phyloP scores from a whole-genome alignment of 345 rosid genomes.

The Hirschfeldia incana region DNA sequence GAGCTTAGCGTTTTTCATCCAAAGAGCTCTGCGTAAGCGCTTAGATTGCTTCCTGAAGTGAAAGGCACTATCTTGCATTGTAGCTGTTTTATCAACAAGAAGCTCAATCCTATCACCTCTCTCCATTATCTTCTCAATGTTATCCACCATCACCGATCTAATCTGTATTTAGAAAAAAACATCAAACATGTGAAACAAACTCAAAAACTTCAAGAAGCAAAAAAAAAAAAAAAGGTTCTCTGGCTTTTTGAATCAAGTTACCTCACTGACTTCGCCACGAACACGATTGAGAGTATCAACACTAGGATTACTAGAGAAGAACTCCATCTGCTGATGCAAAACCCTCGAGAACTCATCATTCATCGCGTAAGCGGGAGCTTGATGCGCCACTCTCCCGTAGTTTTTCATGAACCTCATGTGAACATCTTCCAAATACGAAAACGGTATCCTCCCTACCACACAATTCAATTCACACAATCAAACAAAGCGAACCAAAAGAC shows the following conservation, averaged over 20 bases:
- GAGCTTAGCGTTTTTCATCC: constrained; percentile 98
- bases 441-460: constrained; percentile 83
- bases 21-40: constrained; percentile 82
- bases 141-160: constrained; percentile 92
- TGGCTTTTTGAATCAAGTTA: neutral
- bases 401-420: constrained; percentile 98
- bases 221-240: neutral
- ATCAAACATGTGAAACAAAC: too few relatives aligned
- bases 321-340: constrained; percentile 98
- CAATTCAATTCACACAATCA: neutral
- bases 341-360: constrained; percentile 99
- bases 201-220: neutral
- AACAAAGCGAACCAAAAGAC: neutral
- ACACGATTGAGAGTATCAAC: constrained; percentile 91
- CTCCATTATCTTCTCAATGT: constrained; percentile 94
- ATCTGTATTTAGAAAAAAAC: constrained; percentile 44
- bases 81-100: constrained; percentile 93
- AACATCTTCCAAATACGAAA: constrained; percentile 94
- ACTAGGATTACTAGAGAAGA: constrained; percentile 88
- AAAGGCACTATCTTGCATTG: constrained; percentile 91
- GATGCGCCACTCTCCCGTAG: constrained; percentile 75
- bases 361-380: constrained; percentile 96
- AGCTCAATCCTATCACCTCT: constrained; percentile 97
- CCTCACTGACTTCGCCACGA: constrained; percentile 93
- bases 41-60: constrained; percentile 98